Evolutionary conservation across 331 rosid species (phyloP).

Genomic region (Malus hybrid): DNA sequence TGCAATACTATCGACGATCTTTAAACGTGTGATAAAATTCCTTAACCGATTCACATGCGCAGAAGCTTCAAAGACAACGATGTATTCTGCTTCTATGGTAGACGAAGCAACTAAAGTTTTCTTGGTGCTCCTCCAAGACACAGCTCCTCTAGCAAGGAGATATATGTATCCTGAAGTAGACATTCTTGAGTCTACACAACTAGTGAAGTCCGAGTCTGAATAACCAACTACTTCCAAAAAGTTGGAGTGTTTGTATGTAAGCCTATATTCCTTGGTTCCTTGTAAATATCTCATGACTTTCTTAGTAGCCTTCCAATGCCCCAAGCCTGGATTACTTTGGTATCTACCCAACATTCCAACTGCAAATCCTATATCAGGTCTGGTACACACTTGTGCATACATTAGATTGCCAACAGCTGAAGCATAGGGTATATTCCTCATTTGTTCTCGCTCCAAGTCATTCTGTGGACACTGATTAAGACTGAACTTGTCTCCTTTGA

Average conservation of each 20-base stretch:
- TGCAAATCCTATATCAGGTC: no score
- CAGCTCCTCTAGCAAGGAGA: neutral
- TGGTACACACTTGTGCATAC: no score
- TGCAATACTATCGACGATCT: neutral
- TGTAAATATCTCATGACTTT: neutral
- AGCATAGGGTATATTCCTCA: neutral
- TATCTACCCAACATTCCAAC: neutral
- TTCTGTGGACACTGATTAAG: neutral
- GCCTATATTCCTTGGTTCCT: neutral
- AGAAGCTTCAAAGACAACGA: neutral
- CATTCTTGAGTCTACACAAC: neutral
- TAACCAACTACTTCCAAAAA: neutral
- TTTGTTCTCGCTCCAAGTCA: neutral
- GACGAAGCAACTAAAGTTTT: neutral
- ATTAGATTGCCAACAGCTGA: neutral
- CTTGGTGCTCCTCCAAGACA: neutral
- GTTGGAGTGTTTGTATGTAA: neutral
- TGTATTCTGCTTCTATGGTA: neutral
- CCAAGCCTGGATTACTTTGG: neutral
- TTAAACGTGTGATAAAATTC: neutral
- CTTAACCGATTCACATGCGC: neutral
- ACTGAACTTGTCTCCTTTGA: neutral
- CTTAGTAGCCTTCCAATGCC: neutral
- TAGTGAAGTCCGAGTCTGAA: neutral
- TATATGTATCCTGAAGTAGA: neutral